Base-by-base conservation (phyloP, 441 rosid genomes). In the Gossypium aridum region DNA sequence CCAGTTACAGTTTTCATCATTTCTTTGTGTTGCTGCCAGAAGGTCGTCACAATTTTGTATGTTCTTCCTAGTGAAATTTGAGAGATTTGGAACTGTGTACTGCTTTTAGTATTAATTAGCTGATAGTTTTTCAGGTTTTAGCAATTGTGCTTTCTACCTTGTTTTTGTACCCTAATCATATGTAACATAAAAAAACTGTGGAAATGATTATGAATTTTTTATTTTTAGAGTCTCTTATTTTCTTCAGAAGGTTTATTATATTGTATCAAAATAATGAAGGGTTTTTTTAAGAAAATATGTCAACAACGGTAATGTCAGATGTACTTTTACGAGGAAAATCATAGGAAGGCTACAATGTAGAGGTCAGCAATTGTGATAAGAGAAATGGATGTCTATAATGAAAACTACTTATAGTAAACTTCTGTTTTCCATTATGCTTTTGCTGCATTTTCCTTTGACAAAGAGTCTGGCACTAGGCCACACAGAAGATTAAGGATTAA, bases 11-110 rank as follows among this genome's bases (percentile, higher is more conserved):
- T 34, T 74, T 65, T 7, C 47, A 14, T 7, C 23, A 4, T 23
- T 59, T 49, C 1, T 19, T 22, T 43, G 76, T 61, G 47, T 51
- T 77, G 80, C 25, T 31, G 64, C 13, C 51, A 7, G 20, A 49
- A 47, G 59, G 51, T 65, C 20, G 76, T 82, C 75, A 72, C 87
- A 86, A 81, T 82, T 86, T 86, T 86, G 87, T 76, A 72, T 73
- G 78, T 61, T 71, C 75, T 25, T 53, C 47, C 22, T 71, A 17
- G 77, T 25, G 64, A 14, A 76, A 16, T 60, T 20, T 51, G 70
- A 63, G 75, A 25, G 4, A 77, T 71, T 64, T 71, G 80, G 56
- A 73, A 73, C 12, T 74, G 81, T 82, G 39, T 34, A 34, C 39
- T 34, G 75, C 4, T 67, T 60, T 72, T 70, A 20, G 54, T 57